Evolutionary conservation across 1,284 basidiomycete species (phyloP).

Genomic region (Stereum hirsutum): DNA sequence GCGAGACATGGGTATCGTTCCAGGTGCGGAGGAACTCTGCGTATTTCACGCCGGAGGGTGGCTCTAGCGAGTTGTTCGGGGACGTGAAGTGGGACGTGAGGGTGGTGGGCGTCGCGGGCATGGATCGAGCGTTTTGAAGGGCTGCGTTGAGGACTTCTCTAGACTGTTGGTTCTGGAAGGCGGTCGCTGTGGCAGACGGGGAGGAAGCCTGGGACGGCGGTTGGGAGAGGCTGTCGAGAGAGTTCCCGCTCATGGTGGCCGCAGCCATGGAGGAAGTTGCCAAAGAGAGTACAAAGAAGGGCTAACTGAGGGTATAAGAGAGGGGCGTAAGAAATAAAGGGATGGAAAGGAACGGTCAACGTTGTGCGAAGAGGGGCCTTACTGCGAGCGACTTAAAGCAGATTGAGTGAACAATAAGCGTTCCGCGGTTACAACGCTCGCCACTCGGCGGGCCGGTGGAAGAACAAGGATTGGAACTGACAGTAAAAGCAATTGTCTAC

Average conservation of each 20-base stretch:
- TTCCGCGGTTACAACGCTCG: too few relatives aligned
- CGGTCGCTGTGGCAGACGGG: slow-evolving; percentile 39
- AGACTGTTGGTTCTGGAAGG: slow-evolving; percentile 20
- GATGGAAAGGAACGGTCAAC: too few relatives aligned
- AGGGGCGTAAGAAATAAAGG: too few relatives aligned
- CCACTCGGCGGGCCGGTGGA: too few relatives aligned
- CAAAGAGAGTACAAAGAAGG: too few relatives aligned
- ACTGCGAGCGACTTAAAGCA: too few relatives aligned
- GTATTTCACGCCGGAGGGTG: slow-evolving; percentile 48
- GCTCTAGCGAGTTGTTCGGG: slow-evolving; percentile 38
- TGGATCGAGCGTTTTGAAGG: slow-evolving; percentile 16
- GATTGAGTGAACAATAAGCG: too few relatives aligned
- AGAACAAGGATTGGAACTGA: too few relatives aligned
- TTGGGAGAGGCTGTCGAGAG: slow-evolving; percentile 27
- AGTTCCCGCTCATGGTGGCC: slow-evolving; percentile 27
- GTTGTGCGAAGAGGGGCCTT: too few relatives aligned
- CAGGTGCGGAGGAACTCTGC: slow-evolving; percentile 58
- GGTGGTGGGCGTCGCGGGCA: slow-evolving; percentile 29
- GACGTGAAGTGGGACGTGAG: too few relatives aligned
- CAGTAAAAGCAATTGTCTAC: too few relatives aligned
- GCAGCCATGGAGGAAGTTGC: slow-evolving; percentile 34
- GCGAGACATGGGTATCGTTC: slow-evolving; percentile 60
- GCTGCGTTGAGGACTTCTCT: slow-evolving; percentile 3
- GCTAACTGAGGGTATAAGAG: too few relatives aligned
- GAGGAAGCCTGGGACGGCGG: slow-evolving; percentile 38